A percentile compares a stretch with the other conserved stretches of the same genome.
phyloP scores from a whole-genome alignment of 495 filamentous ascomycete genomes.

The Podospora tetraspora region DNA sequence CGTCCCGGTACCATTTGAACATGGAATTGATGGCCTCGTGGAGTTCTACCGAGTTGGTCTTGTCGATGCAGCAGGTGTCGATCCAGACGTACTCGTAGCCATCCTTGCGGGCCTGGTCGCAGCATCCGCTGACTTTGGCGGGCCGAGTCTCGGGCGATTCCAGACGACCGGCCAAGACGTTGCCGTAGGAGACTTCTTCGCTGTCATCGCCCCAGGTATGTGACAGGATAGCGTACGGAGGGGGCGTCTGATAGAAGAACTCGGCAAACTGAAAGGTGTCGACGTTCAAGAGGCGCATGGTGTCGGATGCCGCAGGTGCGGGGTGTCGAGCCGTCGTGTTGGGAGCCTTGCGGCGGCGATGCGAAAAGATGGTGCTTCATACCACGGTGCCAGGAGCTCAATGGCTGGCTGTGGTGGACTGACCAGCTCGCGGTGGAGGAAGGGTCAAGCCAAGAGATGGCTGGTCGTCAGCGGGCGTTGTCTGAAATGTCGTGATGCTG shows the following conservation, averaged over 20 bases:
- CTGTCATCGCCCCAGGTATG: constrained; percentile 23
- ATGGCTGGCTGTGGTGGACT: neutral
- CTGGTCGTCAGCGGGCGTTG: neutral
- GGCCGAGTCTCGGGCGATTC: constrained; percentile 1
- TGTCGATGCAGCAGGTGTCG: neutral
- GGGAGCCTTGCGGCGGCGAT: neutral
- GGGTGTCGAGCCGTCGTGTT: neutral
- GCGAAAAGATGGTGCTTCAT: neutral
- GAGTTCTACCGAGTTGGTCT: neutral
- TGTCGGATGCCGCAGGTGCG: neutral
- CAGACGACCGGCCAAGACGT: constrained; percentile 2
- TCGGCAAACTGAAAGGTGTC: neutral
- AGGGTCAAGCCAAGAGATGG: neutral
- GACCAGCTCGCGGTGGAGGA: neutral
- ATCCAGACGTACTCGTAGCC: neutral
- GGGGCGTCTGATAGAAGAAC: neutral
- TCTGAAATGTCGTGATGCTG: neutral
- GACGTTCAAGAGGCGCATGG: neutral
- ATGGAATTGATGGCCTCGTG: neutral
- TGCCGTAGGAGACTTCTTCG: constrained; percentile 14
- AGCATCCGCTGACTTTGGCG: neutral
- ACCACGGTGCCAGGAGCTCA: neutral
- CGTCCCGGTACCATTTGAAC: neutral
- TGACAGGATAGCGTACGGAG: constrained; percentile 1
- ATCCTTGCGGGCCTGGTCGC: neutral